These are phyloP conservation scores for Suhomyces taliae DNA, from an alignment of 1,139 yeast genomes.

Conservation along the genomic window DNA sequence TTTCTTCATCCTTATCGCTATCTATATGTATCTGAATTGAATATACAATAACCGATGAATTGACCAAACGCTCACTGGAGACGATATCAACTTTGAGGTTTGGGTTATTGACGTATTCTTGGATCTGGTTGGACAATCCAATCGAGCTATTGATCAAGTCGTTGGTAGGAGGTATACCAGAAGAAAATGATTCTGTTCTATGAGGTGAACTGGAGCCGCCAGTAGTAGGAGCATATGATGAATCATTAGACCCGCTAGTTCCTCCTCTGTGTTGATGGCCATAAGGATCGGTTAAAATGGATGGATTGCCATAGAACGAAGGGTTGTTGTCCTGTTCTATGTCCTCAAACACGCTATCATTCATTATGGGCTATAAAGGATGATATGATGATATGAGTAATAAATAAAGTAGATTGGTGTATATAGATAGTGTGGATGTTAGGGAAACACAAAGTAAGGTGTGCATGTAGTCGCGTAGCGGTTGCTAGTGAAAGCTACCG, in stretches of 20 bases:
- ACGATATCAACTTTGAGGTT: conserved; percentile 32
- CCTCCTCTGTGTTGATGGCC: conserved; percentile 13
- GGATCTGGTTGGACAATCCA: conserved; percentile 40
- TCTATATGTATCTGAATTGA: conserved; percentile 31
- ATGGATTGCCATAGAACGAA: conserved; percentile 40
- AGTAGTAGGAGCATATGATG: conserved; percentile 7
- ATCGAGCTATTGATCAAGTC: conserved; percentile 36
- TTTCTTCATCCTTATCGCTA: conserved; percentile 7
- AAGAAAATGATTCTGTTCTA: conserved; percentile 2
- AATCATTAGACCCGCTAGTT: neutral
- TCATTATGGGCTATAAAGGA: conserved; percentile 3
- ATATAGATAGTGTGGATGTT: no score
- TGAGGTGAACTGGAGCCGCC: neutral
- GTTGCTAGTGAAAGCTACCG: no score
- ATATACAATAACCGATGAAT: conserved; percentile 44
- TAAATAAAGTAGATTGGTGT: no score
- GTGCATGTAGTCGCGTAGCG: no score
- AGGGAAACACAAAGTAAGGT: no score
- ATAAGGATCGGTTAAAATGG: conserved; percentile 30
- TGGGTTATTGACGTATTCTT: conserved; percentile 28
- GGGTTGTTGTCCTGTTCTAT: conserved; percentile 53
- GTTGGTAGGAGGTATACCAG: conserved; percentile 8
- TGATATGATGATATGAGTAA: no score
- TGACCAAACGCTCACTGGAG: conserved; percentile 38
- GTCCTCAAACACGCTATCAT: conserved; percentile 30